phyloP scores from a whole-genome alignment of 768 basidiomycete species.

The Trametes sanguinea region DNA sequence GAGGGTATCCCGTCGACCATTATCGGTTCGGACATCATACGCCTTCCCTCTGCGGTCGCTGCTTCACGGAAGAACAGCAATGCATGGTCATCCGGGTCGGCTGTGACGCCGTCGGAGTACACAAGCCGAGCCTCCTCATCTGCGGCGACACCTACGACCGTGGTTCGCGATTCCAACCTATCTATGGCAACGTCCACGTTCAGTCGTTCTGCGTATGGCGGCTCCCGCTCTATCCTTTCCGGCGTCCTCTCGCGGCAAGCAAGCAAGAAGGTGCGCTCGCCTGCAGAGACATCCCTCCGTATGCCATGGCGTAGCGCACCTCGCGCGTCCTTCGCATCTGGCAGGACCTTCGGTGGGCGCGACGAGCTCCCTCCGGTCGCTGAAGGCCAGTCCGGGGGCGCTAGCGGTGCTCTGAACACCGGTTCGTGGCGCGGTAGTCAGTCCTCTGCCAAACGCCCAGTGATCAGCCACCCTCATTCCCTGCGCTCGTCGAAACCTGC shows the following conservation, averaged over 20 bases:
- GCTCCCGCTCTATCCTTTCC: slow-evolving; percentile 5
- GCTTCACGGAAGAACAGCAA: background rate
- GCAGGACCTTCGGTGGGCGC: slow-evolving; percentile 13
- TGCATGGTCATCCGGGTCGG: slow-evolving; percentile 18
- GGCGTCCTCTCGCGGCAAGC: background rate
- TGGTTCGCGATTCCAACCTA: slow-evolving; percentile 10
- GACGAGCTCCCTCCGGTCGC: slow-evolving; percentile 20
- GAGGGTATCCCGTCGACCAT: slow-evolving; percentile 16
- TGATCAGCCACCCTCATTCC: slow-evolving; percentile 20
- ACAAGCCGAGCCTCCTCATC: slow-evolving; percentile 2
- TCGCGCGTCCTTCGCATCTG: slow-evolving; percentile 14
- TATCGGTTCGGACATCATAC: slow-evolving; percentile 36
- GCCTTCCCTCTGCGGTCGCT: slow-evolving; percentile 12
- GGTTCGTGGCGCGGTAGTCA: background rate
- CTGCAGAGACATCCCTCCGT: slow-evolving; percentile 5
- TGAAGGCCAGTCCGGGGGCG: slow-evolving; percentile 4
- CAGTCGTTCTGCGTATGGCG: slow-evolving; percentile 3
- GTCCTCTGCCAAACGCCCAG: slow-evolving; percentile 8
- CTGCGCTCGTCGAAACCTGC: slow-evolving; percentile 5
- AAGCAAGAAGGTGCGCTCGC: slow-evolving; percentile 15
- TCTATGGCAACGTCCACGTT: slow-evolving; percentile 7
- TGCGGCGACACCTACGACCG: slow-evolving; percentile 4
- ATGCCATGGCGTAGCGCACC: slow-evolving; percentile 11
- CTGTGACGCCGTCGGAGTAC: slow-evolving; percentile 14
- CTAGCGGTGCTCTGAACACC: background rate